These are phyloP conservation scores for Medicago ruthenica DNA, from an alignment of 306 rosid species.

Conservation along the genomic window DNA sequence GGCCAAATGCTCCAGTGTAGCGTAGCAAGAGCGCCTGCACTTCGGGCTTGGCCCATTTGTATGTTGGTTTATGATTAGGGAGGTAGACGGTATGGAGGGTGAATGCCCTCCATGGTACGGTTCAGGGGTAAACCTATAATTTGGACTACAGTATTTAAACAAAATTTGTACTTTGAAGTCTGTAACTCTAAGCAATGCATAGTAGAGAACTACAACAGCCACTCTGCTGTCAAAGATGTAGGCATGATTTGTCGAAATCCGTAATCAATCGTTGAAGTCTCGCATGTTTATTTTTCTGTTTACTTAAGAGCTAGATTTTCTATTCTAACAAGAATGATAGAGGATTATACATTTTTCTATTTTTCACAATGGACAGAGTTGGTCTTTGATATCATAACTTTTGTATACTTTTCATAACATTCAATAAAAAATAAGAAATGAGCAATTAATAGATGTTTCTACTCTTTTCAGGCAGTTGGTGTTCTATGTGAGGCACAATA, in stretches of 20 bases:
- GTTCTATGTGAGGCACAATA: slow-evolving; percentile 78
- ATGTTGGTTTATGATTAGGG: too few relatives aligned
- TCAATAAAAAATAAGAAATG: not conserved
- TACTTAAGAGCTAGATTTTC: not conserved
- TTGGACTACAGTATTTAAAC: too few relatives aligned
- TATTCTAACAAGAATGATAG: not conserved
- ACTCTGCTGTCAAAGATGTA: not conserved
- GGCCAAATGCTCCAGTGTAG: too few relatives aligned
- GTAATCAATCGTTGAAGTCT: not conserved
- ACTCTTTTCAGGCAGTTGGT: slow-evolving; percentile 65
- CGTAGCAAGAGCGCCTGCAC: too few relatives aligned
- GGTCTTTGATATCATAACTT: slow-evolving; percentile 18
- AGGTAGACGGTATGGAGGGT: too few relatives aligned
- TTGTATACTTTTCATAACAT: slow-evolving; percentile 12
- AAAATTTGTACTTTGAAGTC: too few relatives aligned
- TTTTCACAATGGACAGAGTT: not conserved
- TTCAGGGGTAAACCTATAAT: too few relatives aligned
- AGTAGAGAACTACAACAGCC: not conserved
- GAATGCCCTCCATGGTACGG: too few relatives aligned
- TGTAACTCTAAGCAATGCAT: too few relatives aligned
- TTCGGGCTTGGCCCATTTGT: too few relatives aligned
- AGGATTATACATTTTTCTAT: not conserved
- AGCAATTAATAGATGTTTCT: slow-evolving; percentile 44
- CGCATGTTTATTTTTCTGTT: not conserved
- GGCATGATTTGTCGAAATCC: not conserved